A percentile compares a stretch with the other conserved stretches of the same genome.
Conservation (phyloP, 352 stramenopile species). For the Globisporangium cystogenes region DNA sequence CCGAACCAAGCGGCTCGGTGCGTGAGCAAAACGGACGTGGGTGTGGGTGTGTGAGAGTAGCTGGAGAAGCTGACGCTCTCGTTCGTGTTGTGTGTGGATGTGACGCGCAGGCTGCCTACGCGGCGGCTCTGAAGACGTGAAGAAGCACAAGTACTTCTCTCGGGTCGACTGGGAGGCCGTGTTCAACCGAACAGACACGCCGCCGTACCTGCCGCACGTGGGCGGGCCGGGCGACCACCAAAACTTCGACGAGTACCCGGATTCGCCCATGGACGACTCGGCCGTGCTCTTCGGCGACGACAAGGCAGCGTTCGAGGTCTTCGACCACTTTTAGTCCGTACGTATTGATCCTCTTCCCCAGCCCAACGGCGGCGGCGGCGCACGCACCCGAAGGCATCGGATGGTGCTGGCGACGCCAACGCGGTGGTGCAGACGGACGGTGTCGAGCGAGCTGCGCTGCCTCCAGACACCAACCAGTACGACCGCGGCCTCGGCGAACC, state of each 20-base stretch:
- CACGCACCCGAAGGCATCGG: too few species aligned
- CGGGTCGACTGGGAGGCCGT: slow-evolving; percentile 85
- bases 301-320: slow-evolving; percentile 76
- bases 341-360: neutral
- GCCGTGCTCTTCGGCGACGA: slow-evolving; percentile 83
- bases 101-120: slow-evolving; percentile 79
- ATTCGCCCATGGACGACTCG: slow-evolving; percentile 84
- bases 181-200: slow-evolving; percentile 57
- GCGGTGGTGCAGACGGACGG: too few species aligned
- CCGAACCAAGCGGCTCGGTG: slow-evolving; percentile 85
- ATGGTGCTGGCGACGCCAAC: too few species aligned
- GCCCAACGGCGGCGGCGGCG: neutral
- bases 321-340: slow-evolving; percentile 76
- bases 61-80: neutral
- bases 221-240: slow-evolving; percentile 82
- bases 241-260: slow-evolving; percentile 93
- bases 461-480: neutral
- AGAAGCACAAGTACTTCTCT: slow-evolving; percentile 92
- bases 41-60: too few species aligned
- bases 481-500: too few species aligned
- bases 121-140: slow-evolving; percentile 84
- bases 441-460: too few species aligned
- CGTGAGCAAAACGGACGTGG: too few species aligned
- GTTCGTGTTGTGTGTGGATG: slow-evolving; percentile 35
- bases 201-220: slow-evolving; percentile 85